These are phyloP conservation scores for Aspergillus spinulosporus DNA, from an alignment of 2,329 filamentous ascomycete species.

Conservation along the genomic window DNA sequence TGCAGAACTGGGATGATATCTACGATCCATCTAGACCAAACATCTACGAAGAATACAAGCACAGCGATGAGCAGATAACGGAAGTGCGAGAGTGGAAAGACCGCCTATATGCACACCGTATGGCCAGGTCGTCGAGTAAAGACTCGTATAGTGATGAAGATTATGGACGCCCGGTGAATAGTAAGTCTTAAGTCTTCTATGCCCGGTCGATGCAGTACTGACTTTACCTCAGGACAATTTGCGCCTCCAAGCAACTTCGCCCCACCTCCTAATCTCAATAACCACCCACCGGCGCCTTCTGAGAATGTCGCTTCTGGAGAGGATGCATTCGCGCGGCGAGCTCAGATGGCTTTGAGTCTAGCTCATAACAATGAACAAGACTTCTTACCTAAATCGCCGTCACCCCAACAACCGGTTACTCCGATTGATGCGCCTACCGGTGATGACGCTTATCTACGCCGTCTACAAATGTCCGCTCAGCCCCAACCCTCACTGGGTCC, in stretches of 20 bases:
- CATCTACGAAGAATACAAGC: constrained; percentile 78
- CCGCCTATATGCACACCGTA: constrained; percentile 71
- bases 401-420: constrained; percentile 32
- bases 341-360: constrained; percentile 54
- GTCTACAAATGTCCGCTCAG: constrained; percentile 25
- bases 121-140: constrained; percentile 46
- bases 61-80: constrained; percentile 77
- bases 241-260: constrained; percentile 55
- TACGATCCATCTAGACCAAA: constrained; percentile 84
- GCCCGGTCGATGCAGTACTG: constrained; percentile 1
- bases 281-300: constrained; percentile 41
- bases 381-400: constrained; percentile 9
- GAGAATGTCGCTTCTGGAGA: constrained; percentile 65
- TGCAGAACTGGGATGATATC: constrained; percentile 82
- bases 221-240: constrained; percentile 44
- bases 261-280: constrained; percentile 50
- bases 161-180: constrained; percentile 46
- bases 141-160: constrained; percentile 54
- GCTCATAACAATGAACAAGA: constrained; percentile 20
- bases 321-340: constrained; percentile 66
- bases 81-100: constrained; percentile 86
- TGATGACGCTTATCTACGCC: constrained; percentile 30
- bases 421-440: constrained; percentile 29
- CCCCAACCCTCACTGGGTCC: constrained; percentile 32
- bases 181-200: constrained; percentile 36